Evolutionary conservation across 2,329 filamentous ascomycete genomes (phyloP).

Genomic region (Dactylellina cionopaga): DNA sequence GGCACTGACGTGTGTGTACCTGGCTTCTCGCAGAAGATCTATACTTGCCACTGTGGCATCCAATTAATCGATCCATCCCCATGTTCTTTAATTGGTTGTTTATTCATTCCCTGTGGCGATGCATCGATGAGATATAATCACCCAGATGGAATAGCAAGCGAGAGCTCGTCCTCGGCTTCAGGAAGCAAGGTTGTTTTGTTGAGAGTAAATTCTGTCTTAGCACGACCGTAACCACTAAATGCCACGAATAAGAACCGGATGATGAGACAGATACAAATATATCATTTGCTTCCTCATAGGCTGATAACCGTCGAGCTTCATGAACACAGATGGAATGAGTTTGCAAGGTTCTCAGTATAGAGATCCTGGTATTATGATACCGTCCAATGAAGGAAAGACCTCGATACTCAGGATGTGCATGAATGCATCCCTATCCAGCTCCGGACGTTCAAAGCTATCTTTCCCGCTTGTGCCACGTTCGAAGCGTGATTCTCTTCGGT

Average conservation of each 20-base stretch:
- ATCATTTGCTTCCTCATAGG: background rate
- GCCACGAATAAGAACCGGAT: no score
- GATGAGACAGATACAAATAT: background rate
- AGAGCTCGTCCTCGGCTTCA: background rate
- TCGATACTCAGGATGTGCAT: slow-evolving; percentile 1
- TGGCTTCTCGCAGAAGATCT: slow-evolving; percentile 16
- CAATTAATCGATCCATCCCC: no score
- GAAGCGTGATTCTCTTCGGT: background rate
- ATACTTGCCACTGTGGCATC: slow-evolving; percentile 22
- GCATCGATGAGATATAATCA: background rate
- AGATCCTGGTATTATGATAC: no score
- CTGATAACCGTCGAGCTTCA: no score
- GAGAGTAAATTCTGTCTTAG: background rate
- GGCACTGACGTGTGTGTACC: slow-evolving; percentile 12
- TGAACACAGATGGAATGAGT: background rate
- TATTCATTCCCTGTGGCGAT: slow-evolving; percentile 3
- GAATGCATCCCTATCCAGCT: background rate
- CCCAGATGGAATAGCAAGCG: background rate
- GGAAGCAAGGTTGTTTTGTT: background rate
- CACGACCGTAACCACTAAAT: background rate
- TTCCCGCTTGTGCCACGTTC: background rate
- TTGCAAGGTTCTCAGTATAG: background rate
- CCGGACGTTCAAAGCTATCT: background rate
- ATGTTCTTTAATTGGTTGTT: background rate
- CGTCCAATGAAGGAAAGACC: no score